These are phyloP conservation scores for Daldinia grandis DNA, from an alignment of 495 filamentous ascomycete genomes.

Conservation along the genomic window DNA sequence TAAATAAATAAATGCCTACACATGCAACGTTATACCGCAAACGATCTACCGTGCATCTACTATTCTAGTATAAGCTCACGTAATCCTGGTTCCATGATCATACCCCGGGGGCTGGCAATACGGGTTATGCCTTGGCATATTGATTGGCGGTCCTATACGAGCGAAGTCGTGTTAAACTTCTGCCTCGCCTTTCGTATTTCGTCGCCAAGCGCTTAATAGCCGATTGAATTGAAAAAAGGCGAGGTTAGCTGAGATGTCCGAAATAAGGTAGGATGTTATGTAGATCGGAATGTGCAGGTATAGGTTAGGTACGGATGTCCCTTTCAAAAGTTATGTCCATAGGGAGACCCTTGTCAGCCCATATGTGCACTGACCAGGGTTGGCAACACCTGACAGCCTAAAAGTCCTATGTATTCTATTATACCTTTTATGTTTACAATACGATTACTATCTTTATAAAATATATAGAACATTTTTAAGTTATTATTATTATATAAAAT, in stretches of 20 bases:
- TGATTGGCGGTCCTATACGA: neutral
- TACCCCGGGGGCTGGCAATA: neutral
- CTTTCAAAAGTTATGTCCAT: too few relatives aligned
- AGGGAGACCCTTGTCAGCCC: too few relatives aligned
- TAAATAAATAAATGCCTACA: neutral
- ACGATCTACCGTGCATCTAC: neutral
- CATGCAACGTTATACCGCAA: neutral
- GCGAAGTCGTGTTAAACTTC: neutral
- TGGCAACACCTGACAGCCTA: too few relatives aligned
- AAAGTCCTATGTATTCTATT: too few relatives aligned
- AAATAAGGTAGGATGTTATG: neutral
- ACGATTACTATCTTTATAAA: too few relatives aligned
- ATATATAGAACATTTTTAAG: too few relatives aligned
- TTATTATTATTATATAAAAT: too few relatives aligned
- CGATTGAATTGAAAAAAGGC: neutral
- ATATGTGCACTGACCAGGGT: too few relatives aligned
- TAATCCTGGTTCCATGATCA: neutral
- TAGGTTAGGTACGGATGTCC: too few relatives aligned
- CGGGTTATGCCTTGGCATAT: neutral
- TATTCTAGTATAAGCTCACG: neutral
- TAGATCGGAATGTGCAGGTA: neutral
- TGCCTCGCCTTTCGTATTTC: neutral
- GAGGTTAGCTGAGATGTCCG: neutral
- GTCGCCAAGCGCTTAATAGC: neutral
- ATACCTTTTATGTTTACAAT: too few relatives aligned